Base-by-base conservation (phyloP, 331 rosid genomes). In the Erythrophleum ivorense region DNA sequence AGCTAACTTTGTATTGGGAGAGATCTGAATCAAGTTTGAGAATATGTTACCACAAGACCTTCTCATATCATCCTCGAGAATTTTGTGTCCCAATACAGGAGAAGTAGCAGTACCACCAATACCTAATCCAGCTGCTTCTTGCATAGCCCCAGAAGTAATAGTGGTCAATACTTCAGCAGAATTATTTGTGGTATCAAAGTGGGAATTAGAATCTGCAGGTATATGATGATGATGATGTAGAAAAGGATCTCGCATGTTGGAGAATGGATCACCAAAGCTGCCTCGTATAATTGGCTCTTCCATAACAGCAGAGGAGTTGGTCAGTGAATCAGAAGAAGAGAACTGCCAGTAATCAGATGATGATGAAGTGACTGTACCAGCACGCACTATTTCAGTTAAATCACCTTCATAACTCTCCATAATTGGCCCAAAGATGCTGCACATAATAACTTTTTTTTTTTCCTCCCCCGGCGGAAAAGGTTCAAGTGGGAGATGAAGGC, bases 341-440 rank as follows among this genome's bases (percentile, higher is more conserved):
- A 49, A 49, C 18, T 12, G 54, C 54, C 54, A 49, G 54, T 57
- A 33, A n/a, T 57, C 63, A n/a, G 3, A 52, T 31, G 82, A 31
- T 59, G 86, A 66, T 7, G 86, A 64, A 62, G 86, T 41, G 21
- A 38, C 60, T 2, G 85, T n/a, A 60, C 82, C 83, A 16, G 88
- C 94, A 81, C 97, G 85, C 10, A 94, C 60, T 80, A 94, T 89
- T 78, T 94, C 98, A 19, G 94, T 90, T 79, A 94, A 88, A 87
- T 94, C 98, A 33, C 98, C 98, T 89, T 89, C 92, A 55, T 82
- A 91, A 85, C 88, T 92, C 54, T 94, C 98, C 97, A 92, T 92
- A 60, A 46, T 81, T 68, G 81, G 78, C 45, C 77, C 12, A 48
- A 85, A 85, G 84, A 89, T 80, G 80, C 89, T 82, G 84, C 95